Evolutionary conservation across 1,139 yeast species (phyloP).

Genomic region (Blastobotrys persicus): DNA sequence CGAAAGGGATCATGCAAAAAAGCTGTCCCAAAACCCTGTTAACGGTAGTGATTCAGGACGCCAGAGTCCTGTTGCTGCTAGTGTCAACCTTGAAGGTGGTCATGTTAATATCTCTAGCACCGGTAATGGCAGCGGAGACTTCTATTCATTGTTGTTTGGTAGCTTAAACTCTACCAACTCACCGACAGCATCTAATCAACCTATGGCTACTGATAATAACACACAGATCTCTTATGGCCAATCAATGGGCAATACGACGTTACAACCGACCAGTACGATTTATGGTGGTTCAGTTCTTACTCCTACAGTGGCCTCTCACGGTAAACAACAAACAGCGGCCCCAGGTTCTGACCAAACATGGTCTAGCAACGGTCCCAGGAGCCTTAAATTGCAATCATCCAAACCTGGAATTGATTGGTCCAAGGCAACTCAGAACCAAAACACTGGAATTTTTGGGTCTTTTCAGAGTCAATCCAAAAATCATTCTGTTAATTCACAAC

Average conservation of each 20-base stretch:
- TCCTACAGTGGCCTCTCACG: neutral
- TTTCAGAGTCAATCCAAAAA: neutral
- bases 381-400: conserved; percentile 7
- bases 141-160: conserved; percentile 14
- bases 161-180: neutral
- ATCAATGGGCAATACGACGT: too few species aligned
- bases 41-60: conserved; percentile 1
- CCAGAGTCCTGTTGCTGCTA: neutral
- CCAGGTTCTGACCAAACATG: conserved; percentile 11
- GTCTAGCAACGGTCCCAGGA: conserved; percentile 9
- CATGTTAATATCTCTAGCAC: neutral
- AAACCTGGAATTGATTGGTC: conserved; percentile 9
- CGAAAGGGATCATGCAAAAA: conserved; percentile 29
- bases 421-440: conserved; percentile 5
- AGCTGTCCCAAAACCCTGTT: conserved; percentile 20
- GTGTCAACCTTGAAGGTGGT: neutral
- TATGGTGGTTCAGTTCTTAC: conserved; percentile 9
- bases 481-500: neutral
- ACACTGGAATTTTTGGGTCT: neutral
- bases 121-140: conserved; percentile 7
- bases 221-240: neutral
- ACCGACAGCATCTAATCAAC: neutral
- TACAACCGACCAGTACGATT: neutral
- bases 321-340: neutral
- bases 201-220: neutral